Evolutionary conservation across 2,329 filamentous ascomycete species (phyloP).

Genomic region (Pseudogymnoascus sp.): DNA sequence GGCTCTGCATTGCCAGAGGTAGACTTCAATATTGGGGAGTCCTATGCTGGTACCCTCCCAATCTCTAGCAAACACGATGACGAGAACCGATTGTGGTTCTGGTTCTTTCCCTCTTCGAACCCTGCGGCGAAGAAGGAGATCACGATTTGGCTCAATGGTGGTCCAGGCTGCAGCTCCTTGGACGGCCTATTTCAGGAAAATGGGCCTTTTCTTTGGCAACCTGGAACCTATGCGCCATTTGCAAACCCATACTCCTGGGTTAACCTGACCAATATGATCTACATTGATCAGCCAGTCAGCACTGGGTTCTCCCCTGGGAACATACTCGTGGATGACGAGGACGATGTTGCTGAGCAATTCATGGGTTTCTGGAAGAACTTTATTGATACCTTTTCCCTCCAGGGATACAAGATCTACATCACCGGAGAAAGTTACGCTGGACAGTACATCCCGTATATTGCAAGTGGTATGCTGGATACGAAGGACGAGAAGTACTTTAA

Average conservation of each 20-base stretch:
- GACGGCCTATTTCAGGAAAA: conserved; percentile 50
- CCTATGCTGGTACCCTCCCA: conserved; percentile 36
- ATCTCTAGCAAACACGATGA: conserved; percentile 40
- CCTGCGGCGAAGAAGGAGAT: conserved; percentile 36
- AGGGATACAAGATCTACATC: conserved; percentile 52
- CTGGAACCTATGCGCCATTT: conserved; percentile 19
- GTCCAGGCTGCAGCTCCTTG: conserved; percentile 53
- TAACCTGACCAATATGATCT: conserved; percentile 43
- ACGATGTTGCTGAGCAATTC: conserved; percentile 47
- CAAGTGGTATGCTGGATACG: conserved; percentile 39
- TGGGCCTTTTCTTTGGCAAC: conserved; percentile 34
- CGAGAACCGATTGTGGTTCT: conserved; percentile 41
- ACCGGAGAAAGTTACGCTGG: conserved; percentile 56
- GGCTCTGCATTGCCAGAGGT: conserved; percentile 23
- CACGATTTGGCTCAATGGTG: conserved; percentile 56
- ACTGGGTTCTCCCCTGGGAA: conserved; percentile 47
- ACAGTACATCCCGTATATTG: conserved; percentile 36
- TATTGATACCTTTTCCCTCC: conserved; percentile 46
- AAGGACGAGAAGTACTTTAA: conserved; percentile 50
- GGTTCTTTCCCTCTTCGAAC: conserved; percentile 46
- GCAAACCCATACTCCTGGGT: conserved; percentile 44
- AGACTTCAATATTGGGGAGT: conserved; percentile 25
- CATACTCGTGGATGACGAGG: conserved; percentile 41
- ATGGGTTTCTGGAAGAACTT: conserved; percentile 57
- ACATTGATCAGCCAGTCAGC: conserved; percentile 38